phyloP scores from a whole-genome alignment of 768 basidiomycete genomes.

The Lepiota venenata region DNA sequence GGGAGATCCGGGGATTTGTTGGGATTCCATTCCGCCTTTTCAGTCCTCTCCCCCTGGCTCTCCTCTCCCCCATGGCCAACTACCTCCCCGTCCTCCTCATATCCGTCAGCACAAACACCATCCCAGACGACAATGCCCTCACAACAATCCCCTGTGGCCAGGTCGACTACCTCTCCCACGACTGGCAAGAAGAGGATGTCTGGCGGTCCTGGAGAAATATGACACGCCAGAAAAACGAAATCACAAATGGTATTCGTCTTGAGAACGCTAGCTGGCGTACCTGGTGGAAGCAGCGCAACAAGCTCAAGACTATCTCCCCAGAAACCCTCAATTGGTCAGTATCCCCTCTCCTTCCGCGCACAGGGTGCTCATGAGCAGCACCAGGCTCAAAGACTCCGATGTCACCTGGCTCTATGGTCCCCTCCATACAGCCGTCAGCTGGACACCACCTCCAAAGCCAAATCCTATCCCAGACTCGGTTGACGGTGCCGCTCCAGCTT shows the following conservation, averaged over 20 bases:
- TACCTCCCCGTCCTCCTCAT: constrained; percentile 70
- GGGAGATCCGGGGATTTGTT: constrained; percentile 12
- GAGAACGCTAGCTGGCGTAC: constrained; percentile 99
- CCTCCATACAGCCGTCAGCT: constrained; percentile 89
- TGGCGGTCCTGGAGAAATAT: constrained; percentile 98
- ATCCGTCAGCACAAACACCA: constrained; percentile 52
- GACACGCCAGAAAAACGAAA: constrained; percentile 98
- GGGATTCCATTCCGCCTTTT: constrained; percentile 13
- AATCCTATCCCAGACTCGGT: constrained; percentile 33
- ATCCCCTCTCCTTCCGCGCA: constrained; percentile 7
- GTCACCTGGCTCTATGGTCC: constrained; percentile 99
- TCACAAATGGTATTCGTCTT: constrained; percentile 89
- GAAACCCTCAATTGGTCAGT: constrained; percentile 97
- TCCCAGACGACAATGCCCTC: constrained; percentile 76
- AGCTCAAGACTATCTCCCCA: constrained; percentile 90
- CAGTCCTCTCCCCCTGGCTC: constrained; percentile 12
- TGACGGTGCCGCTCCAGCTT: constrained; percentile 33
- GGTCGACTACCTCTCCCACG: constrained; percentile 97
- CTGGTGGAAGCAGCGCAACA: constrained; percentile 99
- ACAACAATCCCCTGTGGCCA: constrained; percentile 86
- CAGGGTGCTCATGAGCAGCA: constrained; percentile 10
- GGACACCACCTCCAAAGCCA: constrained; percentile 65
- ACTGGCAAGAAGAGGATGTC: constrained; percentile 98
- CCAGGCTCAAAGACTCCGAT: constrained; percentile 98
- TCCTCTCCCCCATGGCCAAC: constrained; percentile 18